Evolutionary conservation across 2,329 filamentous ascomycete genomes (phyloP), one percentile per base, ranked within the genome.

Genomic region (Colletotrichum endophyticum): DNA sequence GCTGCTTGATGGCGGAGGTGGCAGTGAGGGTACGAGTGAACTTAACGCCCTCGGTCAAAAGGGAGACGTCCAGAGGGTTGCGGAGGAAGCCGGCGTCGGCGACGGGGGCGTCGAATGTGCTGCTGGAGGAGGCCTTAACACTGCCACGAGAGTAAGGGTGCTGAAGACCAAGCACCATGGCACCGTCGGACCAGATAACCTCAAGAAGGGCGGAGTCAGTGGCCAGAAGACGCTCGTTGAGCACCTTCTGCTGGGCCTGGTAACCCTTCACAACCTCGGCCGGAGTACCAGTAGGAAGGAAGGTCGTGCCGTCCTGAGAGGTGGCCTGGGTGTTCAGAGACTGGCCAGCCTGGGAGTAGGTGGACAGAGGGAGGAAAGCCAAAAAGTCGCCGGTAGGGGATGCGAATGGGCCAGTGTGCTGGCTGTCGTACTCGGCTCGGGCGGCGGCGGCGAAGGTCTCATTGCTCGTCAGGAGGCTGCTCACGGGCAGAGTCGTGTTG

Each of bases 61-160:
- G 75, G 19, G 81, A 81, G 15, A 85, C 69, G 70, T 87, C 86
- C 22, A 84, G 79, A 2, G 86, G 86, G 71, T 87, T 84, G 13
- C 83, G 83, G 11, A 81, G 82, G 11, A 82, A 84, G 68, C 83
- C 83, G 78, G 85, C 85, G 79, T 88, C 85, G 39, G 87, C 81
- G 8, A 83, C 69, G 1, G 86, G 86, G 27, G 80, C 79, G 5
- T 77, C 80, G 9, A 81, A 79, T 13, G 85, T 84, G 79, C 87
- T 81, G 1, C 79, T 79, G 1, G 82, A 79, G 78, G 85, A 82
- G 61, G 87, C 84, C 49, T 81, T 83, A 66, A 87, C 82, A 25
- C 82, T 84, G 28, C 86, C 86, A 15, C 86, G 82, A 53, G 83
- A 85, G 56, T 87, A 81, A 5, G 86, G 85, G 76, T 86, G 84